A percentile compares a stretch with the other conserved stretches of the same genome.
These are phyloP conservation scores for Chondrus crispus DNA, from an alignment of 23 red algal species.

Conservation along the genomic window DNA sequence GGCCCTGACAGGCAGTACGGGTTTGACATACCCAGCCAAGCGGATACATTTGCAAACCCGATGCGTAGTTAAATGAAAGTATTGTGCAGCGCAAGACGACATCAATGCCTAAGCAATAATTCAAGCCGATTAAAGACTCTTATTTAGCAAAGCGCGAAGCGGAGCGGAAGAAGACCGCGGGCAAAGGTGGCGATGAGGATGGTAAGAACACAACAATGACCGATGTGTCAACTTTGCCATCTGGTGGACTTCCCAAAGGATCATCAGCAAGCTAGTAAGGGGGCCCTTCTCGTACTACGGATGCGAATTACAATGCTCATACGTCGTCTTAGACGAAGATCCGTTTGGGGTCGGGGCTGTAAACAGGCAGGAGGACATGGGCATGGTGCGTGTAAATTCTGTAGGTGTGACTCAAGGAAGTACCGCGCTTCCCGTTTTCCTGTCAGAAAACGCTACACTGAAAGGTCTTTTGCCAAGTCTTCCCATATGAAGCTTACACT, in stretches of 20 bases:
- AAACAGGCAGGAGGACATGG: constrained; percentile 10
- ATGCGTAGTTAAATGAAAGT: constrained; percentile 62
- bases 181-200: not conserved
- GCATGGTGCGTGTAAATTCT: constrained; percentile 9
- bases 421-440: no score
- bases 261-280: constrained; percentile 46
- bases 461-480: no score
- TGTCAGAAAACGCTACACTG: no score
- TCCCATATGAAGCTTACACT: no score
- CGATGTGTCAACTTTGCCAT: not conserved
- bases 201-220: not conserved
- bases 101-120: constrained; percentile 52
- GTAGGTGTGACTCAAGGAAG: no score
- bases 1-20: constrained; percentile 17
- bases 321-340: not conserved
- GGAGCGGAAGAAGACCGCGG: not conserved
- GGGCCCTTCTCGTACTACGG: not conserved
- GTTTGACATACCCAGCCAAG: constrained; percentile 55
- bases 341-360: constrained; percentile 10
- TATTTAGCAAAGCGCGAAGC: constrained; percentile 51
- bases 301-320: not conserved
- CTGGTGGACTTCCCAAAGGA: constrained; percentile 14
- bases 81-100: constrained; percentile 70
- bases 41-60: constrained; percentile 55
- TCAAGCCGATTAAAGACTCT: constrained; percentile 45